Percentiles rank a stretch among this genome's conserved stretches.
These are phyloP conservation scores for Geotrichum cucujoidarum DNA, from an alignment of 1,139 yeast genomes.

Conservation along the genomic window DNA sequence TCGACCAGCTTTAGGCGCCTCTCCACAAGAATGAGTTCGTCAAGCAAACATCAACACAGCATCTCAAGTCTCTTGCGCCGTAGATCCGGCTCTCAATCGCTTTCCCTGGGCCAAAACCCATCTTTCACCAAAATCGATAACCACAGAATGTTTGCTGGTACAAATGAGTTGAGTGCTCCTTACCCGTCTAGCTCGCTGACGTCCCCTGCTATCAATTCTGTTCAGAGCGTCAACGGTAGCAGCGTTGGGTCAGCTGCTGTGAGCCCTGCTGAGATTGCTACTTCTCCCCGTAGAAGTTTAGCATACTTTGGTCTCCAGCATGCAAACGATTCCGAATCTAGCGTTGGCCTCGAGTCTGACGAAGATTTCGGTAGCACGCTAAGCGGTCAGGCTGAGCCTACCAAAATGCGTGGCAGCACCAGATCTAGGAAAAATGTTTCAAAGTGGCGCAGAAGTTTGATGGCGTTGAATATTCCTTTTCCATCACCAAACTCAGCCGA, in stretches of 20 bases:
- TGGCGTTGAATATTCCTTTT: conserved; percentile 24
- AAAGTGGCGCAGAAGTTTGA: conserved; percentile 32
- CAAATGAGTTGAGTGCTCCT: neutral
- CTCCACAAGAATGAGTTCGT: neutral
- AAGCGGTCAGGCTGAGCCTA: neutral
- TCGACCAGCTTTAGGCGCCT: neutral
- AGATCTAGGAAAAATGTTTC: conserved; percentile 22
- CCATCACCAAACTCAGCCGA: conserved; percentile 12
- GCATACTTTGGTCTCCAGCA: conserved; percentile 21
- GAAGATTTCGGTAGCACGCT: conserved; percentile 19
- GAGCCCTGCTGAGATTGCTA: conserved; percentile 6
- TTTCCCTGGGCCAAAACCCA: conserved; percentile 10
- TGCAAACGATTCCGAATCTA: conserved; percentile 27
- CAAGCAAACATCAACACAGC: conserved; percentile 10
- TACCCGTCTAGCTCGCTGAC: conserved; percentile 10
- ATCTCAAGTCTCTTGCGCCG: conserved; percentile 14
- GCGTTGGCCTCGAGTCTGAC: conserved; percentile 25
- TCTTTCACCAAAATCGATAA: conserved; percentile 15
- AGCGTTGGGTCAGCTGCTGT: neutral
- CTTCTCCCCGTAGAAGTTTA: conserved; percentile 18
- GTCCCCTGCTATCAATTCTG: conserved; percentile 4
- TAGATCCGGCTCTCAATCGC: conserved; percentile 16
- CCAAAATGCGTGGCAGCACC: neutral
- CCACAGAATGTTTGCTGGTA: conserved; percentile 5
- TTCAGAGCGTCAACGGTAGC: neutral